A percentile compares a stretch with the other conserved stretches of the same genome.
Evolutionary conservation across 345 rosid genomes (phyloP).

Genomic region (Lepidium aucheri): DNA sequence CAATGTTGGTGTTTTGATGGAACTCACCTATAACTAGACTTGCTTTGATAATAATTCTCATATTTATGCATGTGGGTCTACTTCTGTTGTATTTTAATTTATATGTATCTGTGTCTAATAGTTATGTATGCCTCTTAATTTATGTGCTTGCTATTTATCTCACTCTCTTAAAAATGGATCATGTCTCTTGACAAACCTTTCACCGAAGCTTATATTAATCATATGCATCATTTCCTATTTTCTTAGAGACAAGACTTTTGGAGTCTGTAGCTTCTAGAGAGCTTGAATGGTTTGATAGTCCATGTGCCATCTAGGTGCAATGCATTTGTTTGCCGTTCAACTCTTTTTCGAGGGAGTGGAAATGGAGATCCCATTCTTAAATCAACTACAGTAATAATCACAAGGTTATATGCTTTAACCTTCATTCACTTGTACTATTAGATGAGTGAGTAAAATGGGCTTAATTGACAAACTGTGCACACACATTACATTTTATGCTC

Average conservation of each 20-base stretch:
- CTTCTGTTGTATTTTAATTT: too few species aligned
- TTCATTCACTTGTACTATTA: not conserved
- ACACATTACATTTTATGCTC: not conserved
- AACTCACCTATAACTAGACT: not conserved
- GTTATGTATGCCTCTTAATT: not conserved
- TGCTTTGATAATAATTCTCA: not conserved
- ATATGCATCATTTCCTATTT: constrained; percentile 16
- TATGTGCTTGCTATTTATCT: not conserved
- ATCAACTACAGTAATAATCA: constrained; percentile 37
- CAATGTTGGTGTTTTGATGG: not conserved
- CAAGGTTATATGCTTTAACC: constrained; percentile 34
- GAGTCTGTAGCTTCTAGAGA: constrained; percentile 46
- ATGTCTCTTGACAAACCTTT: not conserved
- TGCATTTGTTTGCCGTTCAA: constrained; percentile 49
- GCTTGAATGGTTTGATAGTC: constrained; percentile 28
- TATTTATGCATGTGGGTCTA: not conserved
- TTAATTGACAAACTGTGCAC: not conserved
- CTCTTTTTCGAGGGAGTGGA: constrained; percentile 43
- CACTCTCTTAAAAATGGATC: not conserved
- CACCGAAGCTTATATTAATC: not conserved
- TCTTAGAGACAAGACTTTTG: constrained; percentile 50
- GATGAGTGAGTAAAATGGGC: not conserved
- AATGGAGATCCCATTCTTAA: constrained; percentile 43
- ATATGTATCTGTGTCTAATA: too few species aligned
- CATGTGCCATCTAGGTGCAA: constrained; percentile 39